A percentile compares a stretch with the other conserved stretches of the same genome.
Evolutionary conservation across 2,329 filamentous ascomycete genomes (phyloP).

Genomic region (Calonectria leucothoes): DNA sequence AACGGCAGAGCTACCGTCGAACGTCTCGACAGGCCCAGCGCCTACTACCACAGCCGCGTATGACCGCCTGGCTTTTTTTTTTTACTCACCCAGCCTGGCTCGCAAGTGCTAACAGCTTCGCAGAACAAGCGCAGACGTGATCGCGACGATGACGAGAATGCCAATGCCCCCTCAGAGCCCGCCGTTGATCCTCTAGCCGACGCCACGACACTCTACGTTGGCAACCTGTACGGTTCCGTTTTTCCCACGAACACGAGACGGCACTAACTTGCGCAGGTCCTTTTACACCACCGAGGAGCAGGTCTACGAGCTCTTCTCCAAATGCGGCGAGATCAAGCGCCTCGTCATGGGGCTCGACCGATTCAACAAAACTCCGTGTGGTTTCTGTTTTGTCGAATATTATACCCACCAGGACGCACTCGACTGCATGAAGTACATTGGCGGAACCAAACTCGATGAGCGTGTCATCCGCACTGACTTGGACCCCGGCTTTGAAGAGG

Average conservation of each 20-base stretch:
- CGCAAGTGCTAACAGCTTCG: slow-evolving; percentile 10
- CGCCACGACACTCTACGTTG: slow-evolving; percentile 96
- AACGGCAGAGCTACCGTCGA: slow-evolving; percentile 80
- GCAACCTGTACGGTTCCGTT: slow-evolving; percentile 76
- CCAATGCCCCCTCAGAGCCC: slow-evolving; percentile 59
- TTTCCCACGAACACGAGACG: slow-evolving; percentile 14
- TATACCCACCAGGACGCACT: slow-evolving; percentile 97
- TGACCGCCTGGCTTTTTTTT: slow-evolving; percentile 38
- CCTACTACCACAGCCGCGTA: slow-evolving; percentile 90
- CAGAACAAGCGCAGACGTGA: slow-evolving; percentile 81
- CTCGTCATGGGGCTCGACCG: slow-evolving; percentile 98
- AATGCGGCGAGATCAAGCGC: slow-evolving; percentile 98
- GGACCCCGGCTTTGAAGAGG: slow-evolving; percentile 95
- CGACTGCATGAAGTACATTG: slow-evolving; percentile 98
- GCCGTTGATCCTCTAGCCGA: slow-evolving; percentile 78
- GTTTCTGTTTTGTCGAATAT: slow-evolving; percentile 99
- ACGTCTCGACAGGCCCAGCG: slow-evolving; percentile 91
- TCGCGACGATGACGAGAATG: slow-evolving; percentile 66
- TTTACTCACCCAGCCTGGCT: background rate
- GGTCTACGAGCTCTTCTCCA: slow-evolving; percentile 95
- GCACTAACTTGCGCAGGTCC: slow-evolving; percentile 65
- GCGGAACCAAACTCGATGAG: slow-evolving; percentile 97
- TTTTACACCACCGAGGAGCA: slow-evolving; percentile 99
- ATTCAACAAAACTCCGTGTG: slow-evolving; percentile 97
- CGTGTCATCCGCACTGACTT: slow-evolving; percentile 95